Base-by-base conservation (phyloP, 208 protist genomes). In the Leptomonas seymouri region DNA sequence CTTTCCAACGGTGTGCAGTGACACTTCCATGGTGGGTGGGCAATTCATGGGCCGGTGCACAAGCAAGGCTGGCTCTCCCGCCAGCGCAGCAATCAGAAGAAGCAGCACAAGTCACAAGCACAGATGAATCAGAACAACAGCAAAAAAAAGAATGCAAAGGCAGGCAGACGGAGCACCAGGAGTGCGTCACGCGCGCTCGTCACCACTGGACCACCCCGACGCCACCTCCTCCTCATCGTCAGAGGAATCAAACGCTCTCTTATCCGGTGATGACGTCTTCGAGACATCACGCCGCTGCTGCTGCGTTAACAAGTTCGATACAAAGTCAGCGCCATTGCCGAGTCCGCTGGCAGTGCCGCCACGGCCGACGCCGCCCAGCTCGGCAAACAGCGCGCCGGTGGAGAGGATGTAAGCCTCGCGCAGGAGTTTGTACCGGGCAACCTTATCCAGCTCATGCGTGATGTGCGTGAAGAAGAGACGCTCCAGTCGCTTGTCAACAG, bases 401-500 rank as follows among this genome's bases (percentile, higher is more conserved):
- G 84, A 89, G 9, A 94, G 65, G 5, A 91, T 25, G 50, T 77
- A 81, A 34, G 82, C 81, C 68, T 94, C 80, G 0, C 74, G 70
- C 62, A 90, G 59, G 7, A 90, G 49, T 18, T 82, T 79, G 9
- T 75, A 67, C 15, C 73, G 74, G 0, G 89, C 83, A 44, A 87
- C 65, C 20, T 78, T 82, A 39, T 83, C 67, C 9, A 88, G 36
- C 72, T 89, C 84, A 57, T 90, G 81, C 11, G 65, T 80, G 41
- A 91, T 57, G 34, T 71, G 73, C 28, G 49, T 54, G 36, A 94
- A 80, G 34, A 94, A 72, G 11, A 87, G 39, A 5, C 78, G 59
- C 62, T 86, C 70, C 4, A 94, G 48, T 25, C 74, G 73, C 67
- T 81, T 84, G 73, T 94, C 89, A 77, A 91, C 86, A n/a, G 81